Evolutionary conservation across 148 eudicot genomes (phyloP), one percentile per base, ranked within the genome.

Genomic region (Camellia japonica): DNA sequence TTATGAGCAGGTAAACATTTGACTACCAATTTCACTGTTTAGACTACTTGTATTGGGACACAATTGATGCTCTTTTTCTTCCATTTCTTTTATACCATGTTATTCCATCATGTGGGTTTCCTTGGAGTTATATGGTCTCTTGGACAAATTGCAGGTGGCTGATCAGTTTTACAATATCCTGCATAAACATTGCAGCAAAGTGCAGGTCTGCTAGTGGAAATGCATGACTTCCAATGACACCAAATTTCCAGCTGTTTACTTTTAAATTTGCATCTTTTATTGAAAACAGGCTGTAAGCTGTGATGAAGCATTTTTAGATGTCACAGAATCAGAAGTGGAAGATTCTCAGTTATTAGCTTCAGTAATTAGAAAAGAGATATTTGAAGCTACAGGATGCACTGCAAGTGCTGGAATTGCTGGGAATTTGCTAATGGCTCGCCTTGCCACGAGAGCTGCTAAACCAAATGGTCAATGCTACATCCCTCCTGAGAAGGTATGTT

Each of bases 221-320:
- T 54, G 30, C 69, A 66, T 59, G 19, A 47, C 15, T 41, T 56
- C 13, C 10, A 51, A 55, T 61, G 12, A 44, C 19, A 43, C 64
- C 15, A 20, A 8, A 56, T 68, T 23, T 44, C 10, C 16, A 59
- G 9, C 42, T 54, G 6, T n/a, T 47, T 44, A 70, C 14, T 49
- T 64, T 80, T 78, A 67, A 84, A 67, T 16, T 51, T 76, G 67
- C 63, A 55, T 66, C 7, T 68, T 77, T 81, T 54, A 15, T 12
- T 79, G 68, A 68, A 15, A 84, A 70, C 89, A 93, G 99, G 99
- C 97, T 66, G 91, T 96, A 62, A 96, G 99, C 81, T 96, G 99
- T 86, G 99, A 96, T 88, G 99, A 96, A 88, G 99, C 99, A 71
- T 93, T 93, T 83, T 77, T 96, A 75, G 99, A 96, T 83, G 86